Base-by-base conservation (phyloP, 345 rosid genomes). In the Rhizophora mangle region DNA sequence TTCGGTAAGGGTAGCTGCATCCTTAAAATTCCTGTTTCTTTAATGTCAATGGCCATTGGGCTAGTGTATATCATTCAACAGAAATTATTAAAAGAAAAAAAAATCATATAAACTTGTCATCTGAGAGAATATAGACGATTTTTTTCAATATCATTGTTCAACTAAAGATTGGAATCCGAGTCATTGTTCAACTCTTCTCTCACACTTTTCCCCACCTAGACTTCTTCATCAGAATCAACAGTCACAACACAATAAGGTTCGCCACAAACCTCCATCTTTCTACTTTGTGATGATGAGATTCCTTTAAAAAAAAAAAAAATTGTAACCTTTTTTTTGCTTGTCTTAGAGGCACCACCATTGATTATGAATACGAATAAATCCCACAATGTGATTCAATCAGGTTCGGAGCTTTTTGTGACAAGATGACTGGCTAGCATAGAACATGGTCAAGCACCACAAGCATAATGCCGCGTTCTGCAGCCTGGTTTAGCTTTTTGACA, bases 191-290 rank as follows among this genome's bases (percentile, higher is more conserved):
- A 63, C 47, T 34, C 63, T 55, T 36, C 60, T 63, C 60, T 77
- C 68, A 32, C 60, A 60, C 31, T 64, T 64, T 79, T 60, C 55
- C 5, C 67, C 61, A 30, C 65, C 67, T 36, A 34, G 59, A 18
- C 69, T 70, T 73, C 71, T 59, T 60, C 29, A 60, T 76, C 82
- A 72, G 76, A 79, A 74, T 71, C 81, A 80, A 77, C 32, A 62
- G 78, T 82, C 86, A 51, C 65, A 69, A 78, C 86, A 81, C 82
- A 76, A 86, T 88, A 86, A 85, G 89, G 87, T 85, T 89, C 86
- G 91, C 96, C 96, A 86, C 91, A 87, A 77, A 89, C 81, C 80
- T 72, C 60, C 75, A 62, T 65, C 70, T 82, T 83, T 81, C 94
- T 64, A 80, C 85, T 69, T 77, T 81, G 85, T 77, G 76, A 82